A percentile compares a stretch with the other conserved stretches of the same genome.
Evolutionary conservation across 441 rosid genomes (phyloP).

Genomic region (Populus trichocarpa): DNA sequence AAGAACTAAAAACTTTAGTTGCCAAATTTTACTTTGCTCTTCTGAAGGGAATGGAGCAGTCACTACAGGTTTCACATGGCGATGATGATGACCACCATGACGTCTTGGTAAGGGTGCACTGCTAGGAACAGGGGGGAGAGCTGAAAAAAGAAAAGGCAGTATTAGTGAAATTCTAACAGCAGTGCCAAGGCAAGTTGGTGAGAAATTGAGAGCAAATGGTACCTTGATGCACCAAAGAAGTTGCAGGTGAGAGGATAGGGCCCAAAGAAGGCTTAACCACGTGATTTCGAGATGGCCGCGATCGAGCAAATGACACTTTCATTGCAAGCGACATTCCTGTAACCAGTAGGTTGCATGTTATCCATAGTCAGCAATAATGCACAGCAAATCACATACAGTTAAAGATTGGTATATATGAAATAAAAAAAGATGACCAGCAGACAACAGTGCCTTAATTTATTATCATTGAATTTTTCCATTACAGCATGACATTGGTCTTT

Average conservation of each 20-base stretch:
- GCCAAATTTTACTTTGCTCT: conserved; percentile 44
- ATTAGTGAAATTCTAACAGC: conserved; percentile 15
- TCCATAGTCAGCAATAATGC: neutral
- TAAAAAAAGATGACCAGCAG: neutral
- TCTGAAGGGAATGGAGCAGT: conserved; percentile 69
- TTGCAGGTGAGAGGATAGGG: conserved; percentile 39
- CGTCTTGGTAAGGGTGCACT: conserved; percentile 37
- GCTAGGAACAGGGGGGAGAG: conserved; percentile 36
- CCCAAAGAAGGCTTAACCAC: conserved; percentile 36
- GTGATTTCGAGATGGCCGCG: conserved; percentile 30
- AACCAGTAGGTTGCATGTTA: conserved; percentile 7
- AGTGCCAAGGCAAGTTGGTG: neutral
- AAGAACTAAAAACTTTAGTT: neutral
- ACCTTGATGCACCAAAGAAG: conserved; percentile 52
- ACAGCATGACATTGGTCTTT: neutral
- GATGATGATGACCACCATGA: conserved; percentile 47
- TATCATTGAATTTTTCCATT: neutral
- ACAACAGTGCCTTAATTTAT: neutral
- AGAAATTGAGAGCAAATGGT: conserved; percentile 10
- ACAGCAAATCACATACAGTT: conserved; percentile 2
- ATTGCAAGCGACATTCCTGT: conserved; percentile 54
- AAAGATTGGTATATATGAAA: neutral
- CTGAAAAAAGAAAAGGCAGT: conserved; percentile 28
- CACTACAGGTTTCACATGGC: conserved; percentile 41
- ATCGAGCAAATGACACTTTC: conserved; percentile 35